Conservation (phyloP, 2,329 filamentous ascomycete species). For the Xylariaceae sp. region DNA sequence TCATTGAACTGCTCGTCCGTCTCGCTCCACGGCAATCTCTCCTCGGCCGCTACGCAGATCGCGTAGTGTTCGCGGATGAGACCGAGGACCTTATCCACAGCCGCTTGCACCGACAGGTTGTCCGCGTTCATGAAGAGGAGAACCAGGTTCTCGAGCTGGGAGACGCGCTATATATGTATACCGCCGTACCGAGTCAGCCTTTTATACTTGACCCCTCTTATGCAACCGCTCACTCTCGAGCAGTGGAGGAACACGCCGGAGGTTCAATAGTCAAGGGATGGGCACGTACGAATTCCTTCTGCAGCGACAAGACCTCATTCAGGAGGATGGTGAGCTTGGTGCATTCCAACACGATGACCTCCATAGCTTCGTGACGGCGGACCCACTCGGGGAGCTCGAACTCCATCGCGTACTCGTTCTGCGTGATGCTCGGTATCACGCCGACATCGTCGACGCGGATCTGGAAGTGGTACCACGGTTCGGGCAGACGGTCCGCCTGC, state of each 20-base stretch:
- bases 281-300: constrained; percentile 29
- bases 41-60: constrained; percentile 25
- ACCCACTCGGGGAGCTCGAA: constrained; percentile 27
- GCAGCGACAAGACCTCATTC: constrained; percentile 27
- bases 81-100: constrained; percentile 22
- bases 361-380: constrained; percentile 25
- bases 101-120: constrained; percentile 18
- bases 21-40: constrained; percentile 27
- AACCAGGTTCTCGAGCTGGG: constrained; percentile 27
- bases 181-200: constrained; percentile 4
- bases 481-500: constrained; percentile 20
- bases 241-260: background rate
- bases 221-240: background rate
- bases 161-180: constrained; percentile 19
- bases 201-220: too few relatives aligned
- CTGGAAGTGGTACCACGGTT: constrained; percentile 27
- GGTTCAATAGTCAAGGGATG: background rate
- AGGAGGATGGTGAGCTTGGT: constrained; percentile 25
- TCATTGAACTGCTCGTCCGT: constrained; percentile 25
- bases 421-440: constrained; percentile 27
- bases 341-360: constrained; percentile 25
- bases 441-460: constrained; percentile 28
- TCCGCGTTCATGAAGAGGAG: constrained; percentile 27
- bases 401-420: constrained; percentile 29
- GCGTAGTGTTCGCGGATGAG: constrained; percentile 28